These are phyloP conservation scores for Dactylellina haptotyla DNA, from an alignment of 2,329 filamentous ascomycete genomes.

Conservation along the genomic window DNA sequence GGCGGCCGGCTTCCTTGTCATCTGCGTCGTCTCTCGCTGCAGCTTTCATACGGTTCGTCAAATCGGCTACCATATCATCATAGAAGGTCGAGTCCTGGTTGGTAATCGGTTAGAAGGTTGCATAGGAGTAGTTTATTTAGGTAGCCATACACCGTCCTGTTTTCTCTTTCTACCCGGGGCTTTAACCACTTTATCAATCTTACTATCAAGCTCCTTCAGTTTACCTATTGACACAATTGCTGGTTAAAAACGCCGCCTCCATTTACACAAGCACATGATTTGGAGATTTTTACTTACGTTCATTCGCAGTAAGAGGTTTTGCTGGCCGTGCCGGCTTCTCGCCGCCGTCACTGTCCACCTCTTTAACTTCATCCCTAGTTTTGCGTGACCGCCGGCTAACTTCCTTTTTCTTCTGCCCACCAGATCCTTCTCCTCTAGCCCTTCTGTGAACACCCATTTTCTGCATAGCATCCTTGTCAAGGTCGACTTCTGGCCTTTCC, in stretches of 20 bases:
- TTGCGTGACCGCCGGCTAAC: constrained; percentile 67
- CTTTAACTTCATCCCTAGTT: constrained; percentile 8
- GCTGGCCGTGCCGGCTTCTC: constrained; percentile 10
- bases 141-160: constrained; percentile 78
- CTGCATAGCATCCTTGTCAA: constrained; percentile 33
- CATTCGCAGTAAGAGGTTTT: constrained; percentile 15
- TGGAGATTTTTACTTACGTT: constrained; percentile 34
- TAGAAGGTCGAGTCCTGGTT: constrained; percentile 68
- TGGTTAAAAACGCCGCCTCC: no score
- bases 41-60: constrained; percentile 88
- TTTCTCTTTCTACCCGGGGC: constrained; percentile 78
- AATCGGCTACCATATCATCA: constrained; percentile 86
- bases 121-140: constrained; percentile 59
- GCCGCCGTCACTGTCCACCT: constrained; percentile 9
- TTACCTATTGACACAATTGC: constrained; percentile 69
- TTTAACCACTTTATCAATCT: constrained; percentile 88
- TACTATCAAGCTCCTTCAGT: constrained; percentile 82
- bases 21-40: constrained; percentile 87
- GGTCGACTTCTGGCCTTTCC: constrained; percentile 26
- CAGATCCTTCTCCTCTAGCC: constrained; percentile 67
- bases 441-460: constrained; percentile 32
- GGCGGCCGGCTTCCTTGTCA: constrained; percentile 79
- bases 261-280: no score
- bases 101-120: constrained; percentile 45
- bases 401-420: constrained; percentile 71